These are phyloP conservation scores for Diaporthe amygdali DNA, from an alignment of 2,329 filamentous ascomycete genomes.

Conservation along the genomic window DNA sequence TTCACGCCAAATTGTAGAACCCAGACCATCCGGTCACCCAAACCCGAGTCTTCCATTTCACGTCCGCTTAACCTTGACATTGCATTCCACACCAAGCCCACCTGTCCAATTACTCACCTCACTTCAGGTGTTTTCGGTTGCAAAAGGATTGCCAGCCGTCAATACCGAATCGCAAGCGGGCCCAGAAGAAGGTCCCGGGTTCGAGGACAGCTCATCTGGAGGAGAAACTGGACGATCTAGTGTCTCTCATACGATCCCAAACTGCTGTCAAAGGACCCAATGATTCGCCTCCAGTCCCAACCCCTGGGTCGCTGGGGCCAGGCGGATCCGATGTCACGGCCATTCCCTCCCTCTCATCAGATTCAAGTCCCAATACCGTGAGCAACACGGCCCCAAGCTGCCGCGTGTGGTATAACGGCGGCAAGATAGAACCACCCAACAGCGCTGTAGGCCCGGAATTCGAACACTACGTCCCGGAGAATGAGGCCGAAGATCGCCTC, in stretches of 20 bases:
- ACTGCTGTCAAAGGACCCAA: background rate
- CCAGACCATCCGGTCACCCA: background rate
- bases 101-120: background rate
- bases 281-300: background rate
- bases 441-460: background rate
- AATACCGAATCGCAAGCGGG: constrained; percentile 44
- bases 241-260: constrained; percentile 46
- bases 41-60: background rate
- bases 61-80: background rate
- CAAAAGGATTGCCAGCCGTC: constrained; percentile 54
- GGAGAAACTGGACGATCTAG: constrained; percentile 54
- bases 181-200: constrained; percentile 38
- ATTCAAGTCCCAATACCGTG: constrained; percentile 16
- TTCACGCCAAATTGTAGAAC: background rate
- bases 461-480: constrained; percentile 9
- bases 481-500: constrained; percentile 46
- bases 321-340: background rate
- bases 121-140: constrained; percentile 46
- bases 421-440: background rate
- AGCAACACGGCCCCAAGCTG: background rate
- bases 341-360: constrained; percentile 11
- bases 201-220: constrained; percentile 50
- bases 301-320: background rate
- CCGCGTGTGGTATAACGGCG: background rate
- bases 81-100: background rate